A percentile compares a stretch with the other conserved stretches of the same genome.
Evolutionary conservation across 2,329 filamentous ascomycete species (phyloP).

Genomic region (Colletotrichum nymphaeae): DNA sequence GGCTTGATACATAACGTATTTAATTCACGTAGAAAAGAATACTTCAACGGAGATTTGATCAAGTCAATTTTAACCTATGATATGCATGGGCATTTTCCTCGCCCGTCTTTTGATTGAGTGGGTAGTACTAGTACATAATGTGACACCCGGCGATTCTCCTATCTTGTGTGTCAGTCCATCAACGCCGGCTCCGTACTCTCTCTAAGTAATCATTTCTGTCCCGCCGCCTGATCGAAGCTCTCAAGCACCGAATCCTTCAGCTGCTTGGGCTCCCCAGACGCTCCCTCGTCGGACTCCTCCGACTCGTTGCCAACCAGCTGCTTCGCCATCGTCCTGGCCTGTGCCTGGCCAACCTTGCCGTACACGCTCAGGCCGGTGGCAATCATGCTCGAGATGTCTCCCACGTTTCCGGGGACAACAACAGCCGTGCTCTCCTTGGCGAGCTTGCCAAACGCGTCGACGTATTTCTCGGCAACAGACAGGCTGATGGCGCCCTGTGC

Average conservation of each 20-base stretch:
- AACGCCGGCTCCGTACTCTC: constrained; percentile 23
- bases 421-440: constrained; percentile 96
- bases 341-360: constrained; percentile 87
- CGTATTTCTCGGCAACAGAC: constrained; percentile 96
- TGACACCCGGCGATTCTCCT: constrained; percentile 22
- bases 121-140: constrained; percentile 35
- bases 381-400: constrained; percentile 97
- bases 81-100: neutral
- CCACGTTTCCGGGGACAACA: constrained; percentile 95
- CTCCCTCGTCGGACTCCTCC: constrained; percentile 35
- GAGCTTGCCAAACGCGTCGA: constrained; percentile 91
- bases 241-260: constrained; percentile 55
- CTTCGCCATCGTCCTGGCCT: constrained; percentile 75
- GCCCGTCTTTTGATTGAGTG: constrained; percentile 21
- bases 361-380: constrained; percentile 95
- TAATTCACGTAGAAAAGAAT: too few relatives aligned
- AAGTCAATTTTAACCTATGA: neutral
- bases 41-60: neutral
- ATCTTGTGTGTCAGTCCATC: constrained; percentile 2
- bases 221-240: constrained; percentile 50
- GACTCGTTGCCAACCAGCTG: constrained; percentile 46
- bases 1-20: too few relatives aligned
- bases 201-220: constrained; percentile 42
- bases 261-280: constrained; percentile 37
- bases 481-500: constrained; percentile 89